Conservation (phyloP, 371 early-diverging fungal species). For the Funneliformis caledonium region DNA sequence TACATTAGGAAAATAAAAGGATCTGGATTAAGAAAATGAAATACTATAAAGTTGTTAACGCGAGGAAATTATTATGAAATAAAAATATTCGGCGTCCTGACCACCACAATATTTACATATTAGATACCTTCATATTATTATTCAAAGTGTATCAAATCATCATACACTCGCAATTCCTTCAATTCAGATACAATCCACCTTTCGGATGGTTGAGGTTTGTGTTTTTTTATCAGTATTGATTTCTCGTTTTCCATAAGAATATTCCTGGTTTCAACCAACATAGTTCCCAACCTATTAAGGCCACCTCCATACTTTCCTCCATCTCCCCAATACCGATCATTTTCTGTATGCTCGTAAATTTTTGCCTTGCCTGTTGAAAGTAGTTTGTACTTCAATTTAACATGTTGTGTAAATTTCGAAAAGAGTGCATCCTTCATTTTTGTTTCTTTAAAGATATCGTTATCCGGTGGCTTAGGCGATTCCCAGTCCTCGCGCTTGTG, state of each 20-base stretch:
- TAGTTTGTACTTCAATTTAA: conserved; percentile 10
- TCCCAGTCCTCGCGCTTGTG: conserved; percentile 23
- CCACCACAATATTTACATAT: too few species aligned
- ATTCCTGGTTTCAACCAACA: neutral
- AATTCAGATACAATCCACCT: neutral
- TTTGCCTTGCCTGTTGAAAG: conserved; percentile 8
- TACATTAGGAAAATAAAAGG: too few species aligned
- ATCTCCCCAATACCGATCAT: conserved; percentile 40
- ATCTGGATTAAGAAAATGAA: too few species aligned
- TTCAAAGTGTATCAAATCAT: neutral
- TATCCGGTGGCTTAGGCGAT: neutral
- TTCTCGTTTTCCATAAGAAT: neutral
- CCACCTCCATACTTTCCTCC: conserved; percentile 25
- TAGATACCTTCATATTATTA: too few species aligned
- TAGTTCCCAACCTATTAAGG: conserved; percentile 13
- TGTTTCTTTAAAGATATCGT: neutral
- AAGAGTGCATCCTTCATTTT: conserved; percentile 14
- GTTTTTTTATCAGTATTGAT: neutral
- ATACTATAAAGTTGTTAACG: too few species aligned
- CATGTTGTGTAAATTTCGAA: conserved; percentile 23
- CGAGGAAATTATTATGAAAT: too few species aligned
- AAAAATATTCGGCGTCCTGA: too few species aligned
- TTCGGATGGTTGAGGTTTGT: neutral
- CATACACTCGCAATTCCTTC: neutral
- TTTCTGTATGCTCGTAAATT: conserved; percentile 35